These are phyloP conservation scores for Aurinia saxatilis DNA, from an alignment of 345 rosid genomes.

Conservation along the genomic window DNA sequence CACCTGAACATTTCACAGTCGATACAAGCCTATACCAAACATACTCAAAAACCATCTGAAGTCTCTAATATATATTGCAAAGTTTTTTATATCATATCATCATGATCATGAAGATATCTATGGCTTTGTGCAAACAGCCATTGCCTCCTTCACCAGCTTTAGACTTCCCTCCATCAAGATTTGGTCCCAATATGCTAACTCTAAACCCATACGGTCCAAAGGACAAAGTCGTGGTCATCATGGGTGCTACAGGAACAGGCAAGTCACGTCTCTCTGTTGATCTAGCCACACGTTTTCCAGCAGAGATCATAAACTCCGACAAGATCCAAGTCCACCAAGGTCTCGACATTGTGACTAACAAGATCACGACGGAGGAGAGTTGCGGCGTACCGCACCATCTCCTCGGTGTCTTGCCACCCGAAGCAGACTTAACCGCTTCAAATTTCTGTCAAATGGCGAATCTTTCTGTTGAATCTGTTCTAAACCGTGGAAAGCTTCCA, in stretches of 20 bases:
- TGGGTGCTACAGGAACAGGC: slow-evolving; percentile 77
- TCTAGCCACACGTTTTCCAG: slow-evolving; percentile 49
- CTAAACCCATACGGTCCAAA: slow-evolving; percentile 32
- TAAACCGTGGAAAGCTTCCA: slow-evolving; percentile 43
- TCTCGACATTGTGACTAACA: slow-evolving; percentile 60
- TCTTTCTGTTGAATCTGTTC: slow-evolving; percentile 31
- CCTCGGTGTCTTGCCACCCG: slow-evolving; percentile 41
- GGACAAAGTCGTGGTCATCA: slow-evolving; percentile 51
- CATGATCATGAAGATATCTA: slow-evolving; percentile 32
- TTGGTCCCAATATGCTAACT: slow-evolving; percentile 24
- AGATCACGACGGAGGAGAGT: slow-evolving; percentile 50
- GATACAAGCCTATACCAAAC: slow-evolving; percentile 8
- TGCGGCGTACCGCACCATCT: slow-evolving; percentile 65
- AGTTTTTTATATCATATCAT: background rate
- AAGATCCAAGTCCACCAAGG: slow-evolving; percentile 67
- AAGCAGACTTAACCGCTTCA: slow-evolving; percentile 43
- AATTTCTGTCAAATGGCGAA: slow-evolving; percentile 48
- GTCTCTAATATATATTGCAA: background rate
- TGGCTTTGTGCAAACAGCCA: slow-evolving; percentile 32
- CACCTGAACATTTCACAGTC: slow-evolving; percentile 24
- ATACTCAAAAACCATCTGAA: background rate
- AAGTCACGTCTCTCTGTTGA: slow-evolving; percentile 74
- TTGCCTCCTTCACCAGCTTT: slow-evolving; percentile 22
- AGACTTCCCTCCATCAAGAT: slow-evolving; percentile 22
- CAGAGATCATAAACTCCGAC: slow-evolving; percentile 72